Evolutionary conservation across 306 rosid genomes (phyloP).

Genomic region (Cicer judaicum): DNA sequence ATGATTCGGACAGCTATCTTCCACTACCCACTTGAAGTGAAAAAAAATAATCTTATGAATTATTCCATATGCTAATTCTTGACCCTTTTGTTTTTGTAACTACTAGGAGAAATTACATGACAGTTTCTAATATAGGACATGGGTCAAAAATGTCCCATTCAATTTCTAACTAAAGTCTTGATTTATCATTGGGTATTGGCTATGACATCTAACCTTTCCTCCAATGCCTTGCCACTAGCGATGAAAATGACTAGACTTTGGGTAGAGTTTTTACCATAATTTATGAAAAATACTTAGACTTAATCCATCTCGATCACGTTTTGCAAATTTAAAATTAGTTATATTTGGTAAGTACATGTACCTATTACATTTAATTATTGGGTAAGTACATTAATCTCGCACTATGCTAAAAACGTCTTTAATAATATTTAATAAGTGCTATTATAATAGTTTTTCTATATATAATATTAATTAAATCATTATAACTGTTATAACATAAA

Average conservation of each 20-base stretch:
- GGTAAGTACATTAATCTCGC: too few species aligned
- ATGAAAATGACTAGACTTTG: conserved; percentile 6
- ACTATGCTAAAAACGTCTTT: too few species aligned
- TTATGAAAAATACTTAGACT: too few species aligned
- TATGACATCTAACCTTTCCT: conserved; percentile 7
- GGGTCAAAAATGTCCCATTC: not conserved
- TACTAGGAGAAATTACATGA: not conserved
- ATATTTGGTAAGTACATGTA: too few species aligned
- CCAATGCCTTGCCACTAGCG: not conserved
- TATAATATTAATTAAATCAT: too few species aligned
- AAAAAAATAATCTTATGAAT: conserved; percentile 2
- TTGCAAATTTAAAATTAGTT: too few species aligned
- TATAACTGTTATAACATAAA: too few species aligned
- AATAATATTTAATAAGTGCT: too few species aligned
- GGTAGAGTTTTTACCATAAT: not conserved
- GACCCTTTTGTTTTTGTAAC: not conserved
- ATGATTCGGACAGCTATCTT: conserved; percentile 42
- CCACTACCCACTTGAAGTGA: conserved; percentile 36
- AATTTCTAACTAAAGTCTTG: not conserved
- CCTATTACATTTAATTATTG: too few species aligned
- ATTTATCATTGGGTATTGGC: not conserved
- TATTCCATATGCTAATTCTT: not conserved
- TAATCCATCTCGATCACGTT: too few species aligned
- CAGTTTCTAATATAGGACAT: conserved; percentile 6
- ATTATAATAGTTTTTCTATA: too few species aligned